Base-by-base conservation (phyloP, 768 basidiomycete genomes). In the Boletus speciosus region DNA sequence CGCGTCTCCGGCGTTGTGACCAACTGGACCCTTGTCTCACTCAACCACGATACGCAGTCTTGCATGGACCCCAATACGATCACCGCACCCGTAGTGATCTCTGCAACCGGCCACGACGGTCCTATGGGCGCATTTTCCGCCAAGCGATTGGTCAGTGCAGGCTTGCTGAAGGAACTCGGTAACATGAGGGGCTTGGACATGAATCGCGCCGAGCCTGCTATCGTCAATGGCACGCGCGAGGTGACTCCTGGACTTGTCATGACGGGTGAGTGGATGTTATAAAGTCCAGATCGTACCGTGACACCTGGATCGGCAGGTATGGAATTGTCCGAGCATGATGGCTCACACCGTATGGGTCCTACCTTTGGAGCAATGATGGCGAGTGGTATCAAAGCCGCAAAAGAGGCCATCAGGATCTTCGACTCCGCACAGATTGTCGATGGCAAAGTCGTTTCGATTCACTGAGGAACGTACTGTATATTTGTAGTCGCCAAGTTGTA, bases 101-200 rank as follows among this genome's bases (percentile, higher is more conserved):
- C 83, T 25, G 85, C 85, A 21, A 87, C 86, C 5, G 88, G 88
- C 11, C 86, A 89, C 61, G 88, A 90, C 57, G 86, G 86, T 1
- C 84, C 83, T 3, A 88, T 89, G 83, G 88, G 88, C 41, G 88
- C 88, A 4, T 90, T 90, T 73, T 84, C 82, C 12, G 88, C 88
- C 56, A 90, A 90, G 71, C 78, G 88, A 36, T 77, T 90, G 51
- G 86, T 88, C 41, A 86, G 85, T 62, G 79, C 83, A 38, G 88
- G 88, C n/a, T 69, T 90, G 60, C 70, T 83, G 59, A 85, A 84
- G 70, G 82, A 84, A 68, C 77, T 90, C 32, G 88, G 88, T 8
- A 86, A 89, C 66, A 90, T 90, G 88, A 76, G 83, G 38, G 85
- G 86, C 10, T 73, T 90, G 57, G 87, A 89, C 72, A 90, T 90